Evolutionary conservation across 805 yeast species (phyloP), one percentile per base, ranked within the genome.

Genomic region (Myxozyma lipomycoides): DNA sequence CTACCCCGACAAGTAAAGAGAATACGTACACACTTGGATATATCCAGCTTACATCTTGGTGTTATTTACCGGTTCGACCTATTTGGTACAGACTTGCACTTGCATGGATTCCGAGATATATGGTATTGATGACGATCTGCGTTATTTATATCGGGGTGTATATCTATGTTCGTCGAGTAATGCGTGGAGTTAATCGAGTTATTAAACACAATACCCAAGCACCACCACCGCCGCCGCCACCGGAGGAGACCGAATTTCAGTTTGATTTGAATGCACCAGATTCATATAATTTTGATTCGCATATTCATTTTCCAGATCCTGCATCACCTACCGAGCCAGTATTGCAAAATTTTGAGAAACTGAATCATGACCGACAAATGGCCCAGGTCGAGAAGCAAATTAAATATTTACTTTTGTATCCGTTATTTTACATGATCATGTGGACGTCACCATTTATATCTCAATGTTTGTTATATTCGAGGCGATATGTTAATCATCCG

Each of bases 371-470:
- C 22, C 53, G 53, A 22, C 55, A 66, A 18, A 81, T 88, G 58
- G 68, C 75, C 25, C 76, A 78, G 55, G 85, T 89, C 45, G 81
- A 83, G 64, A 80, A 81, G 49, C 95, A 89, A 68, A 81, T 86
- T 77, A 81, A 81, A 61, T 75, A 83, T 28, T 83, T 89, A 43
- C 87, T 89, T 67, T 74, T 89, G 41, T 89, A 89, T 64, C 97
- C 97, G 2, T 70, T 84, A 38, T 84, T 95, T 1, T 89, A 87
- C 66, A 73, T 87, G 51, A 73, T 84, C 24, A 67, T 88, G 42
- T 89, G 97, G 97, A 63, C 83, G 19, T 82, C 85, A 57, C 96
- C 96, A 1, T 77, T 86, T 53, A 76, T 83, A 3, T 72, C 79
- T 32, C 85, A 84, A 61, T 73, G 80, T 49, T 73, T 86, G 7